phyloP scores from a whole-genome alignment of 805 yeast genomes.

The Nakazawaea holstii region DNA sequence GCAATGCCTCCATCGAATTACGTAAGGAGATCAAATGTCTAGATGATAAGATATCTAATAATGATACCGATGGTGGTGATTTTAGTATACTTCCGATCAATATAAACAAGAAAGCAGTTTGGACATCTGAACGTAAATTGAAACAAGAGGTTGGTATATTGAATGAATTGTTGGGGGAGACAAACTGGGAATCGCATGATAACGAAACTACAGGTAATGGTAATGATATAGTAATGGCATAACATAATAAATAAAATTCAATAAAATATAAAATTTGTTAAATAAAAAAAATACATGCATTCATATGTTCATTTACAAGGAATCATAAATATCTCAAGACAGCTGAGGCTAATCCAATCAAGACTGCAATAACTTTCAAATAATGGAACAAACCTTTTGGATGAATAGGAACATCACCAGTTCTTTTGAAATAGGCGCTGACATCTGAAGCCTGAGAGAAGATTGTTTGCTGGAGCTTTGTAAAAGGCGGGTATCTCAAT shows the following conservation, averaged over 20 bases:
- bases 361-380: neutral
- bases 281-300: neutral
- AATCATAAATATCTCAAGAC: neutral
- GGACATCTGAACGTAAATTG: slow-evolving; percentile 56
- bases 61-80: slow-evolving; percentile 27
- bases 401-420: slow-evolving; percentile 23
- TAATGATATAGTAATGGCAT: neutral
- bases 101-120: slow-evolving; percentile 66
- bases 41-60: slow-evolving; percentile 53
- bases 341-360: neutral
- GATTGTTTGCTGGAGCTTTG: slow-evolving; percentile 16
- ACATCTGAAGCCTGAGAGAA: slow-evolving; percentile 24
- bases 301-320: neutral
- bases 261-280: neutral
- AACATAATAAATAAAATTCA: neutral
- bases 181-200: neutral
- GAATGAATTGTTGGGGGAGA: slow-evolving; percentile 19
- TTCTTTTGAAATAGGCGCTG: slow-evolving; percentile 29
- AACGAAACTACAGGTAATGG: neutral
- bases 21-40: slow-evolving; percentile 62
- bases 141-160: slow-evolving; percentile 36
- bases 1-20: slow-evolving; percentile 52
- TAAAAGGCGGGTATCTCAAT: slow-evolving; percentile 66
- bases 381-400: neutral
- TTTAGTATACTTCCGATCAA: slow-evolving; percentile 52